phyloP scores from a whole-genome alignment of 306 rosid genomes.

The Cicer yamashitae region DNA sequence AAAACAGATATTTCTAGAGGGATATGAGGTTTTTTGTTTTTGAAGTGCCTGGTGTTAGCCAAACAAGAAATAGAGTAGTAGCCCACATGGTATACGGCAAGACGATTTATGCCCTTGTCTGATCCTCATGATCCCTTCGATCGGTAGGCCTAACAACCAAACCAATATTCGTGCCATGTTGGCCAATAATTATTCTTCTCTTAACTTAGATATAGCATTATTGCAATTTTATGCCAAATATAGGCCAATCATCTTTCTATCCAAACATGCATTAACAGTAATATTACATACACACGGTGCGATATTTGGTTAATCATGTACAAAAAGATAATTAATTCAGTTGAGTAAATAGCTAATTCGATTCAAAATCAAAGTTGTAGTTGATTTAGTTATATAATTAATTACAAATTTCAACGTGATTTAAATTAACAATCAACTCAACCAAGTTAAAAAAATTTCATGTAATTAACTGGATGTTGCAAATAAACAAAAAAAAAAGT shows the following conservation, averaged over 20 bases:
- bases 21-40: constrained; percentile 1
- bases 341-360: too few species aligned
- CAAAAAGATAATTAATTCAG: too few species aligned
- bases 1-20: constrained; percentile 2
- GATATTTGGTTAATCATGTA: too few species aligned
- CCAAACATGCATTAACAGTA: not conserved
- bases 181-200: constrained; percentile 43
- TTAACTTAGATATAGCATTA: constrained; percentile 25
- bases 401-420: too few species aligned
- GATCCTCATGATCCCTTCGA: constrained; percentile 36
- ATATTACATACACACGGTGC: too few species aligned
- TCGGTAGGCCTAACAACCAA: constrained; percentile 47
- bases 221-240: constrained; percentile 30
- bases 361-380: too few species aligned
- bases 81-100: constrained; percentile 16
- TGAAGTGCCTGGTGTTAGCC: constrained; percentile 14
- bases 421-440: too few species aligned
- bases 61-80: constrained; percentile 19
- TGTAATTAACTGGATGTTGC: too few species aligned
- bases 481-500: too few species aligned
- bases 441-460: too few species aligned
- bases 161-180: constrained; percentile 34
- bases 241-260: constrained; percentile 19
- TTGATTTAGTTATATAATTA: too few species aligned
- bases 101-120: constrained; percentile 30